Base-by-base conservation (phyloP, 2,329 filamentous ascomycete genomes). In the Colletotrichum sp. region DNA sequence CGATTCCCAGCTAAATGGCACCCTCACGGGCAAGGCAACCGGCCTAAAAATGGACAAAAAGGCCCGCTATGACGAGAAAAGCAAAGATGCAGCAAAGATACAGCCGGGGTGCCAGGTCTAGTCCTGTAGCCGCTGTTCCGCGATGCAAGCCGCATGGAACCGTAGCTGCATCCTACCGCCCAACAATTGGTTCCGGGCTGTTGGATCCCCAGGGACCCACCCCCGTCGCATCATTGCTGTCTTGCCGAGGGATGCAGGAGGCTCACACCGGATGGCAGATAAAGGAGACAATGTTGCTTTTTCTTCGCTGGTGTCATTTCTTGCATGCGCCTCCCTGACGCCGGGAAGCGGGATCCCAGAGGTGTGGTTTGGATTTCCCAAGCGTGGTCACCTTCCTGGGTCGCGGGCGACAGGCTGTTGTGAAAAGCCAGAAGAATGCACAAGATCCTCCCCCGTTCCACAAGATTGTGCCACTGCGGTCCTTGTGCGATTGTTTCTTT, bases 161-260 rank as follows among this genome's bases (percentile, higher is more conserved):
- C 18, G 32, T 48, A 32, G n/a, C 30, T 69, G 65, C 28, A 60
- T 10, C 12, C 32, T 61, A 56, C 48, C 43, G 58, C 43, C 12
- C n/a, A 61, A 55, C 34, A 22, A 74, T 66, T 74, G 74, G 74
- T 69, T 66, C 70, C 74, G 18, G 34, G 22, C 64, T 65, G 58
- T 60, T 43, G 74, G 74, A 55, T 69, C 7, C 27, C 34, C 22
- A 58, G 58, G 58, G 64, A 28, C 32, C 62, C 70, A 65, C 64
- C 43, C 56, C 39, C 34, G 15, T 60, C 70, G 62, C 34, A 56
- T 64, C 56, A 61, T 62, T 22, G 32, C 43, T 76, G 74, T 76
- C 74, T 69, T 69, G 58, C 58, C 65, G 34, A 64, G 70, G 70
- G 66, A 58, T 74, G 70, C 64, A 76, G 70, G 58, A 68, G 25